Percentiles rank a stretch among this genome's conserved stretches.
Conservation (phyloP, 2,329 filamentous ascomycete genomes). For the Daldinia sp. region DNA sequence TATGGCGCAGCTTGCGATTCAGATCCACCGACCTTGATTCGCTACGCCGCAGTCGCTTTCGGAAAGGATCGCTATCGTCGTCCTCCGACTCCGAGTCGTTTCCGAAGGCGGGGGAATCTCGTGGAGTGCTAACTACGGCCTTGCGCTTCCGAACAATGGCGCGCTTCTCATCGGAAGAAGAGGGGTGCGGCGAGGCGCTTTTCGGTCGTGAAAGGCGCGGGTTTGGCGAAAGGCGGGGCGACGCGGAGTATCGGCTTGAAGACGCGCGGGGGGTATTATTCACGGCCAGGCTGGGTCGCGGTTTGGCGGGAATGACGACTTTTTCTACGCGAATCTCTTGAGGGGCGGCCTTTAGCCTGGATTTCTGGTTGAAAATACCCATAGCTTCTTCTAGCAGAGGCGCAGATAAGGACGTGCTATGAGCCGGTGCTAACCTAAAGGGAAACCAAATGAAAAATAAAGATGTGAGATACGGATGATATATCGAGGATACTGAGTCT, state of each 20-base stretch:
- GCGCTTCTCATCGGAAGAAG: conserved; percentile 45
- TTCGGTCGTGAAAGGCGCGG: conserved; percentile 48
- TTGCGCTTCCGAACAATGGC: conserved; percentile 58
- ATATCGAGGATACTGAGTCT: not conserved
- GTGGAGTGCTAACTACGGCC: conserved; percentile 46
- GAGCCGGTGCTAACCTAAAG: not conserved
- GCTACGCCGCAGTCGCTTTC: conserved; percentile 57
- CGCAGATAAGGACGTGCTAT: conserved; percentile 6
- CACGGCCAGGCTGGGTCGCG: conserved; percentile 39
- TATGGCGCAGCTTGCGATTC: conserved; percentile 57
- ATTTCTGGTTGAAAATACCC: conserved; percentile 54
- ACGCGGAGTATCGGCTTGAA: conserved; percentile 41
- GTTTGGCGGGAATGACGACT: conserved; percentile 53
- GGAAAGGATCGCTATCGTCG: conserved; percentile 62
- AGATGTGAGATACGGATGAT: not conserved
- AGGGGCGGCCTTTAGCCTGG: conserved; percentile 61
- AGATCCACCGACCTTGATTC: conserved; percentile 55
- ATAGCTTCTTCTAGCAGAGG: conserved; percentile 41
- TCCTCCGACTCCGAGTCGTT: conserved; percentile 60
- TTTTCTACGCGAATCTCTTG: conserved; percentile 62
- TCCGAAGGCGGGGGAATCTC: conserved; percentile 57
- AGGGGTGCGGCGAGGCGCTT: conserved; percentile 52
- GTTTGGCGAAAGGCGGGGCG: conserved; percentile 53
- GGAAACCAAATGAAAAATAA: not conserved
- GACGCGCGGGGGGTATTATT: conserved; percentile 36